These are phyloP conservation scores for Gigaspora rosea DNA, from an alignment of 192 early-diverging fungal genomes.

Conservation along the genomic window DNA sequence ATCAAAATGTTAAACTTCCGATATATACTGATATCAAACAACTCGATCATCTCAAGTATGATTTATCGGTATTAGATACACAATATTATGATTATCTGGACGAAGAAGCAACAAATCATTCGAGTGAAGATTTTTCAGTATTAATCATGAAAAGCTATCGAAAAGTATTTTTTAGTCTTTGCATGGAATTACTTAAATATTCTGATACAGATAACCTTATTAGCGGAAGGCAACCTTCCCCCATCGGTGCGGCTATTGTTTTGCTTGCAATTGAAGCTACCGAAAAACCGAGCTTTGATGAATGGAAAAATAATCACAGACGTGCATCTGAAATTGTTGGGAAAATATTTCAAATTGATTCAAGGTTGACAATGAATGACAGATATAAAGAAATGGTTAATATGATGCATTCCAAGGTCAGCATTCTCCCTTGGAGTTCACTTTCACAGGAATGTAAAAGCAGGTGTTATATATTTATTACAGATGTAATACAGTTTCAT, in stretches of 20 bases:
- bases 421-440: neutral
- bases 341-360: neutral
- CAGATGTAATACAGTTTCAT: constrained; percentile 9
- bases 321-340: neutral
- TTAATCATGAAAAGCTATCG: constrained; percentile 4
- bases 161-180: neutral
- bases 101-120: neutral
- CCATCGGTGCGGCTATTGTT: constrained; percentile 6
- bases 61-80: neutral
- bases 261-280: constrained; percentile 18
- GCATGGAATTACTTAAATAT: constrained; percentile 1
- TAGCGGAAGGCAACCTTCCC: constrained; percentile 10
- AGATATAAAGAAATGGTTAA: constrained; percentile 11
- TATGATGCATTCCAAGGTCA: constrained; percentile 3
- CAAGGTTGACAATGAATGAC: neutral
- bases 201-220: neutral
- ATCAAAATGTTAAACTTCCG: neutral
- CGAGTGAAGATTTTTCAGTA: neutral
- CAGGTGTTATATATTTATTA: constrained; percentile 8
- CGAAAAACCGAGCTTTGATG: constrained; percentile 4
- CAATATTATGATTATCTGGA: neutral
- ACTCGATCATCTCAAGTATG: neutral
- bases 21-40: constrained; percentile 1
- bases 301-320: constrained; percentile 10
- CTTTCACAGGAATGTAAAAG: neutral